Evolutionary conservation across 2,329 filamentous ascomycete species (phyloP).

Genomic region (Fusarium sp.): DNA sequence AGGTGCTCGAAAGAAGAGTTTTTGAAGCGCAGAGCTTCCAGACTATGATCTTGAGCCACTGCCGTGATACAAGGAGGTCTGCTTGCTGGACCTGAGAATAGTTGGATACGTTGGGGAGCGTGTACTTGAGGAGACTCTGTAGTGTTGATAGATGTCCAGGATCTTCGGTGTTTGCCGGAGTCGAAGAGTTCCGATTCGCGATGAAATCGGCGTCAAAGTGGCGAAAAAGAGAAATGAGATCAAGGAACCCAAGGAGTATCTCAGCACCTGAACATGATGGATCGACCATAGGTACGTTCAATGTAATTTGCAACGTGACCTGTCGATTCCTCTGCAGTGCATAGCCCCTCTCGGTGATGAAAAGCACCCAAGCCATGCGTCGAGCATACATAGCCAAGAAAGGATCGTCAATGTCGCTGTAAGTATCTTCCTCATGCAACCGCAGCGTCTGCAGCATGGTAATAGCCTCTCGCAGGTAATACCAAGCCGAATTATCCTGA

Average conservation of each 20-base stretch:
- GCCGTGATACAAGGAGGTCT: conserved; percentile 41
- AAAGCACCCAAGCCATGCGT: conserved; percentile 48
- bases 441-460: conserved; percentile 46
- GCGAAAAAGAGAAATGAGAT: conserved; percentile 45
- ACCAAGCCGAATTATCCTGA: conserved; percentile 51
- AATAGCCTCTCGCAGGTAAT: conserved; percentile 48
- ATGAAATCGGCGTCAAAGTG: conserved; percentile 47
- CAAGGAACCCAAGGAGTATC: conserved; percentile 48
- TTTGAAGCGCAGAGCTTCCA: conserved; percentile 47
- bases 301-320: conserved; percentile 39
- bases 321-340: conserved; percentile 49
- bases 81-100: conserved; percentile 40
- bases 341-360: conserved; percentile 50
- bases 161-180: not conserved
- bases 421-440: conserved; percentile 47
- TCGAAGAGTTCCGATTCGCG: conserved; percentile 43
- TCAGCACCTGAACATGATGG: conserved; percentile 31
- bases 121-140: conserved; percentile 23
- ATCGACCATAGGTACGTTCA: conserved; percentile 40
- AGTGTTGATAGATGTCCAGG: conserved; percentile 12
- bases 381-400: conserved; percentile 35
- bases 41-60: conserved; percentile 46
- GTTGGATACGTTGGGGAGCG: conserved; percentile 16
- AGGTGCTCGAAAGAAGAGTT: conserved; percentile 20
- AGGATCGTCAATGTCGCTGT: conserved; percentile 14